These are phyloP conservation scores for Pyrenophora graminea DNA, from an alignment of 2,329 filamentous ascomycete species.

Conservation along the genomic window DNA sequence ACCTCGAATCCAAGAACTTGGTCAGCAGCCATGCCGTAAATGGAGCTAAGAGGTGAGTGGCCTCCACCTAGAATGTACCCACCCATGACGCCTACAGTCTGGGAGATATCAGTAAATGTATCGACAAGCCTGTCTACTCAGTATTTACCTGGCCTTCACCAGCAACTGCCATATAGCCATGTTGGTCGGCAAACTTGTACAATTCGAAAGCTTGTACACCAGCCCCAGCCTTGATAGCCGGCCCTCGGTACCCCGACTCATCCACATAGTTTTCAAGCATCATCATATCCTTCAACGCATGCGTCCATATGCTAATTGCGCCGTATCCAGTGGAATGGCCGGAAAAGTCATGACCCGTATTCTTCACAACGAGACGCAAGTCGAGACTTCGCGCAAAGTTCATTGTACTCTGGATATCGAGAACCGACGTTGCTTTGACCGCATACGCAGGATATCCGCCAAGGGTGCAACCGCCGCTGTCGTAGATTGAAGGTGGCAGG, in stretches of 20 bases:
- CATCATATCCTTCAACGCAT: slow-evolving; percentile 32
- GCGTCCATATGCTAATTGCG: slow-evolving; percentile 35
- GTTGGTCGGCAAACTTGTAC: slow-evolving; percentile 13
- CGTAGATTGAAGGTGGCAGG: slow-evolving; percentile 27
- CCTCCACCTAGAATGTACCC: slow-evolving; percentile 51
- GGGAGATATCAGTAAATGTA: background rate
- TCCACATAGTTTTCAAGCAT: slow-evolving; percentile 29
- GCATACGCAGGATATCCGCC: slow-evolving; percentile 35
- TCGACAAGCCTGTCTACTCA: background rate
- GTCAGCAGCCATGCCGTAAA: slow-evolving; percentile 32
- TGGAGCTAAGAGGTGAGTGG: slow-evolving; percentile 21
- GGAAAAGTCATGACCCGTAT: slow-evolving; percentile 38
- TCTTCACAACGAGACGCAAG: slow-evolving; percentile 35
- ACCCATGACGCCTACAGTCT: slow-evolving; percentile 55
- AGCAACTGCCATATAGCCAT: slow-evolving; percentile 8
- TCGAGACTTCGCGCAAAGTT: slow-evolving; percentile 35
- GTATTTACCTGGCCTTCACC: slow-evolving; percentile 24
- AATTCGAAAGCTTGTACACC: slow-evolving; percentile 37
- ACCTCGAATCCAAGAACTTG: slow-evolving; percentile 32
- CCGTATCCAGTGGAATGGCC: slow-evolving; percentile 19
- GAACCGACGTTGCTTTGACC: slow-evolving; percentile 25
- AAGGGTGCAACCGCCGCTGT: slow-evolving; percentile 28
- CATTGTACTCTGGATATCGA: slow-evolving; percentile 30
- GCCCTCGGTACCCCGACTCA: slow-evolving; percentile 27
- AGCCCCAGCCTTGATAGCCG: slow-evolving; percentile 34